A percentile compares a stretch with the other conserved stretches of the same genome.
These are phyloP conservation scores for Phlyctochytrium arcticum DNA, from an alignment of 192 early-diverging fungal genomes.

Conservation along the genomic window DNA sequence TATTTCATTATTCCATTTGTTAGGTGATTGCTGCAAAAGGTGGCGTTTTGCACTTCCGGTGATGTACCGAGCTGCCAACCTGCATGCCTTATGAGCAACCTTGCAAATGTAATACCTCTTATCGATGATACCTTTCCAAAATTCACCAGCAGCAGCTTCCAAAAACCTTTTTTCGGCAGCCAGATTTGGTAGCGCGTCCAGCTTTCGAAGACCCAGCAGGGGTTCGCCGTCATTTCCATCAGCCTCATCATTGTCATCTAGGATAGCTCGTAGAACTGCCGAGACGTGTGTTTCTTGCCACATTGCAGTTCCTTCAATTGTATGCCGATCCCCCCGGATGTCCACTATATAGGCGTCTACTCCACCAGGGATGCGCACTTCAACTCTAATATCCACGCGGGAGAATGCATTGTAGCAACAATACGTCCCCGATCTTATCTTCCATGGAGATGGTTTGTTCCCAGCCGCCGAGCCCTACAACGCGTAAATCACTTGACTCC, in stretches of 20 bases:
- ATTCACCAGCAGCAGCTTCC: slow-evolving; percentile 75
- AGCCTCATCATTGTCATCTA: slow-evolving; percentile 82
- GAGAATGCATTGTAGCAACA: slow-evolving; percentile 98
- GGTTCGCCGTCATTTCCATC: slow-evolving; percentile 71
- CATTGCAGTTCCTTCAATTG: slow-evolving; percentile 58
- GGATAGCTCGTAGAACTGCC: slow-evolving; percentile 80
- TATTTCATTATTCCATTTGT: slow-evolving; percentile 86
- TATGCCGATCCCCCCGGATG: slow-evolving; percentile 78
- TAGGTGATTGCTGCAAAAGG: slow-evolving; percentile 82
- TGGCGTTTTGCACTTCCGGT: slow-evolving; percentile 93
- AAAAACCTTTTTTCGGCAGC: slow-evolving; percentile 75
- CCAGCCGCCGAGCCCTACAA: slow-evolving; percentile 61
- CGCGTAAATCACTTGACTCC: neutral
- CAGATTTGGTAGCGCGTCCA: slow-evolving; percentile 78
- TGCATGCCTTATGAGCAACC: slow-evolving; percentile 5
- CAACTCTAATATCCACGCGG: slow-evolving; percentile 94
- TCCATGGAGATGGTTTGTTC: slow-evolving; percentile 52
- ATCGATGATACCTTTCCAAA: slow-evolving; percentile 67
- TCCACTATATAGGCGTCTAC: slow-evolving; percentile 92
- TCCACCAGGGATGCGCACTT: slow-evolving; percentile 96
- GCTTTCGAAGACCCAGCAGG: slow-evolving; percentile 81
- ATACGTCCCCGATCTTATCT: slow-evolving; percentile 70
- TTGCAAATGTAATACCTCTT: neutral
- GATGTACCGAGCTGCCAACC: slow-evolving; percentile 91
- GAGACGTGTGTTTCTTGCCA: slow-evolving; percentile 93